A percentile compares a stretch with the other conserved stretches of the same genome.
Evolutionary conservation across 2,329 filamentous ascomycete genomes (phyloP).

Genomic region (Cercospora sp.): DNA sequence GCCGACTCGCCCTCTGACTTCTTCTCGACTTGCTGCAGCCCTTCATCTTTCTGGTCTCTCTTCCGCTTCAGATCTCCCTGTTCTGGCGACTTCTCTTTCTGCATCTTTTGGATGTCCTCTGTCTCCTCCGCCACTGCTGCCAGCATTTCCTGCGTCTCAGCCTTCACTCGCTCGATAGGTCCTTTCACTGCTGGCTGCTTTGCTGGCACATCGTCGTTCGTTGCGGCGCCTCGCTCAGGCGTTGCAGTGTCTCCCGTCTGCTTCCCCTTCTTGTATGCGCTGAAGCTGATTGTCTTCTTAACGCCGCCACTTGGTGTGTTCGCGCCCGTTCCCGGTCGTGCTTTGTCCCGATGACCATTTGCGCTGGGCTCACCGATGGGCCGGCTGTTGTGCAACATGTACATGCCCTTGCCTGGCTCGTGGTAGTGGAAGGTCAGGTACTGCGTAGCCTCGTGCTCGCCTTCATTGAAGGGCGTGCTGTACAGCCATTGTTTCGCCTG

Average conservation of each 20-base stretch:
- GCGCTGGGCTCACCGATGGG: constrained; percentile 35
- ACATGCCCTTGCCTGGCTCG: constrained; percentile 49
- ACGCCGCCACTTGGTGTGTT: constrained; percentile 45
- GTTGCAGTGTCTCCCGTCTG: constrained; percentile 43
- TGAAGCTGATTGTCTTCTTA: constrained; percentile 64
- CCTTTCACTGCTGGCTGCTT: constrained; percentile 38
- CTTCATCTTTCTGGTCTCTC: constrained; percentile 18
- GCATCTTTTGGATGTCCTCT: constrained; percentile 20
- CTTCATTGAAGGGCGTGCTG: constrained; percentile 55
- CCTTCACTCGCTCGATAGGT: constrained; percentile 37
- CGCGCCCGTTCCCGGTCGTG: constrained; percentile 40
- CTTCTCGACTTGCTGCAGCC: neutral
- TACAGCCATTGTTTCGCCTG: constrained; percentile 45
- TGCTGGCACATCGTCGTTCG: constrained; percentile 23
- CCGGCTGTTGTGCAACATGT: constrained; percentile 33
- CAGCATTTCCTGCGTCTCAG: constrained; percentile 37
- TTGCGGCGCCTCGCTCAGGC: constrained; percentile 26
- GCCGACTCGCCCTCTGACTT: neutral
- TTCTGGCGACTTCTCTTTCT: constrained; percentile 20
- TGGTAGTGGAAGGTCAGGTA: constrained; percentile 64
- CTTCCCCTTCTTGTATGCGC: constrained; percentile 61
- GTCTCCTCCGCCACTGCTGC: constrained; percentile 32
- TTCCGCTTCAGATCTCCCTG: constrained; percentile 35
- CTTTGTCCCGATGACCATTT: constrained; percentile 26
- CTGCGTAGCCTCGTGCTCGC: constrained; percentile 59